phyloP scores from a whole-genome alignment of 345 rosid species.

The Arabidopsis suecica region DNA sequence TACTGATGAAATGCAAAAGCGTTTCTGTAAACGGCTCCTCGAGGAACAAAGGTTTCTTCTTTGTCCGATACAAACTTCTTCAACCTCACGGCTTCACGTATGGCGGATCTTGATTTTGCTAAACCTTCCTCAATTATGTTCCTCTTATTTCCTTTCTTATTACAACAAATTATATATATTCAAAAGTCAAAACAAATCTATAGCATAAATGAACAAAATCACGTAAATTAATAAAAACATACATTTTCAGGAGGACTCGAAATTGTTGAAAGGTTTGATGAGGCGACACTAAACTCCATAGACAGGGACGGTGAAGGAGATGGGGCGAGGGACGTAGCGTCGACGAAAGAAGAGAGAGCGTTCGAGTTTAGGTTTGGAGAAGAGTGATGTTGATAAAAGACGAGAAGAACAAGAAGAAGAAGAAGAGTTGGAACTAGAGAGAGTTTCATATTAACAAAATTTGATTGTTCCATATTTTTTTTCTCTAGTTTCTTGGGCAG shows the following conservation, averaged over 20 bases:
- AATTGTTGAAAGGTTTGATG: conserved; percentile 29
- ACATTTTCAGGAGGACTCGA: conserved; percentile 21
- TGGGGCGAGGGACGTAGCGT: conserved; percentile 14
- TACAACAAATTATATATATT: not conserved
- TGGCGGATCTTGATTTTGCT: conserved; percentile 55
- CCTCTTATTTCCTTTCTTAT: conserved; percentile 31
- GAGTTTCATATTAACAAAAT: conserved; percentile 25
- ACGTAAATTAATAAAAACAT: not conserved
- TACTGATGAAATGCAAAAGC: conserved; percentile 66
- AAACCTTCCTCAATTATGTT: conserved; percentile 49
- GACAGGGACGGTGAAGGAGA: conserved; percentile 35
- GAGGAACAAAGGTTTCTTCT: conserved; percentile 52
- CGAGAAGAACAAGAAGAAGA: conserved; percentile 25
- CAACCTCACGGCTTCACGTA: conserved; percentile 48
- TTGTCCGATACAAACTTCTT: conserved; percentile 49
- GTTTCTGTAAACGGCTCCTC: conserved; percentile 60
- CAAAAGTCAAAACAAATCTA: conserved; percentile 6
- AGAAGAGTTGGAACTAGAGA: conserved; percentile 21
- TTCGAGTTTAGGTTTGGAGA: conserved; percentile 18
- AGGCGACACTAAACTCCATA: conserved; percentile 3
- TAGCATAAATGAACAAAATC: not conserved
- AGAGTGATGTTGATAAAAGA: conserved; percentile 6
- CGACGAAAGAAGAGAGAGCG: conserved; percentile 25
- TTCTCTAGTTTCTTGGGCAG: not conserved
- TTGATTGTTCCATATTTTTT: not conserved